phyloP scores from a whole-genome alignment of 1,284 basidiomycete species.

The Cutaneotrichosporon mucoides region DNA sequence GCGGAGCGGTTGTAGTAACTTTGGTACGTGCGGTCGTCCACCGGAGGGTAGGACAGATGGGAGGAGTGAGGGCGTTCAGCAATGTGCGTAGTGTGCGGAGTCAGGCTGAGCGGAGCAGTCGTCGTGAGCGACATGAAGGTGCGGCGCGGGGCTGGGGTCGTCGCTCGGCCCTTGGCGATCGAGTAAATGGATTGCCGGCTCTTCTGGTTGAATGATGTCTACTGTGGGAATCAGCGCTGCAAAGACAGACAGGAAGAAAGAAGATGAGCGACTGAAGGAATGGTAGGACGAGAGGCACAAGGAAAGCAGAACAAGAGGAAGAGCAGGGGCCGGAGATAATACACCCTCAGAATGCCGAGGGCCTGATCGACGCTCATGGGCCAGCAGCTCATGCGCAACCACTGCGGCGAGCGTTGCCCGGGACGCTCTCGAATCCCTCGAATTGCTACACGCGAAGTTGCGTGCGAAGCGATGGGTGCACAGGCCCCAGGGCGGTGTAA shows the following conservation, averaged over 20 bases:
- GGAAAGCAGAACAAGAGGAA: not conserved
- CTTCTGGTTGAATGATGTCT: no score
- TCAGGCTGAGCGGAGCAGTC: constrained; percentile 15
- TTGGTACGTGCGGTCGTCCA: constrained; percentile 26
- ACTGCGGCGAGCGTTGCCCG: no score
- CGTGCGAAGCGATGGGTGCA: not conserved
- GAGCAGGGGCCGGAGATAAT: no score
- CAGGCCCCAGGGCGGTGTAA: not conserved
- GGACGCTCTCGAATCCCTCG: no score
- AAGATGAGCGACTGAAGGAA: not conserved
- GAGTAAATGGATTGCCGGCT: no score
- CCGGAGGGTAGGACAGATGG: constrained; percentile 20
- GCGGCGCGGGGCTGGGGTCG: not conserved
- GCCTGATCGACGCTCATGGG: no score
- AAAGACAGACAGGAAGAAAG: not conserved
- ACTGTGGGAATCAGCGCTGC: not conserved
- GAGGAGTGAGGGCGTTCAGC: constrained; percentile 11
- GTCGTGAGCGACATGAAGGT: constrained; percentile 22
- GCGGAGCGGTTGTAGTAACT: constrained; percentile 26
- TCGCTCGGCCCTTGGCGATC: not conserved
- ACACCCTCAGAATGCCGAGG: no score
- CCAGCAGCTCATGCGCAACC: no score
- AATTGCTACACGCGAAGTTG: no score
- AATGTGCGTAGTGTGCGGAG: constrained; percentile 6
- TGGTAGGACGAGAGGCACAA: not conserved